phyloP scores from a whole-genome alignment of 352 stramenopile species.

The Pythium myriotylum region DNA sequence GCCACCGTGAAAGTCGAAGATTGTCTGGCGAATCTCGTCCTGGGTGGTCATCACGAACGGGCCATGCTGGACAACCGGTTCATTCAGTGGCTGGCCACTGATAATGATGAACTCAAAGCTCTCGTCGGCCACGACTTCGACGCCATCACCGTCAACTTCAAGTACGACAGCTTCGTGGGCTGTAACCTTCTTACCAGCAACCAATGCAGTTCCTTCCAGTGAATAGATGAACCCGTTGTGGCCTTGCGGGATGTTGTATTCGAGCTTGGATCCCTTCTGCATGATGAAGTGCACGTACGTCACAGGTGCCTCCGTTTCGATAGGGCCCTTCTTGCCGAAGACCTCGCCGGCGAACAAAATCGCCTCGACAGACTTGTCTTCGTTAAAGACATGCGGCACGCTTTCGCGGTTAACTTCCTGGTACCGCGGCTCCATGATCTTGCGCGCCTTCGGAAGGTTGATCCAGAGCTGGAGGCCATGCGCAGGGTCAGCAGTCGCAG shows the following conservation, averaged over 20 bases:
- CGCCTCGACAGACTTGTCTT: conserved; percentile 32
- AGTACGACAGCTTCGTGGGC: conserved; percentile 51
- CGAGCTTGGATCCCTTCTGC: conserved; percentile 24
- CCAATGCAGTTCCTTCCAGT: not conserved
- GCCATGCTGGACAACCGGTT: conserved; percentile 64
- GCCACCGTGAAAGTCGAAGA: conserved; percentile 54
- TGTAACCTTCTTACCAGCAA: conserved; percentile 28
- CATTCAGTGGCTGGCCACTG: conserved; percentile 55
- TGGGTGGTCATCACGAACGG: conserved; percentile 75
- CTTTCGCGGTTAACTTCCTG: conserved; percentile 37
- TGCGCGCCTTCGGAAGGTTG: conserved; percentile 36
- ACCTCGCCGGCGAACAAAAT: conserved; percentile 43
- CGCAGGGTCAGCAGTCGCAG: conserved; percentile 23
- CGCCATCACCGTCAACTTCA: conserved; percentile 46
- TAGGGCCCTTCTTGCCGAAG: conserved; percentile 34
- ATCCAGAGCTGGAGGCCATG: conserved; percentile 46
- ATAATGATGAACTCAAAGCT: conserved; percentile 64
- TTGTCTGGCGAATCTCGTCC: conserved; percentile 55
- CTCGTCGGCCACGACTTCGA: conserved; percentile 40
- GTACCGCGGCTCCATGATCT: conserved; percentile 43
- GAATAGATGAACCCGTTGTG: conserved; percentile 42
- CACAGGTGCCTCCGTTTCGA: conserved; percentile 32
- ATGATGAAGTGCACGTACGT: conserved; percentile 46
- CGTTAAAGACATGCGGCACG: conserved; percentile 32
- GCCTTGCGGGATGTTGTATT: conserved; percentile 29